phyloP scores from a whole-genome alignment of 768 basidiomycete species.

The Rhodotorula toruloides region DNA sequence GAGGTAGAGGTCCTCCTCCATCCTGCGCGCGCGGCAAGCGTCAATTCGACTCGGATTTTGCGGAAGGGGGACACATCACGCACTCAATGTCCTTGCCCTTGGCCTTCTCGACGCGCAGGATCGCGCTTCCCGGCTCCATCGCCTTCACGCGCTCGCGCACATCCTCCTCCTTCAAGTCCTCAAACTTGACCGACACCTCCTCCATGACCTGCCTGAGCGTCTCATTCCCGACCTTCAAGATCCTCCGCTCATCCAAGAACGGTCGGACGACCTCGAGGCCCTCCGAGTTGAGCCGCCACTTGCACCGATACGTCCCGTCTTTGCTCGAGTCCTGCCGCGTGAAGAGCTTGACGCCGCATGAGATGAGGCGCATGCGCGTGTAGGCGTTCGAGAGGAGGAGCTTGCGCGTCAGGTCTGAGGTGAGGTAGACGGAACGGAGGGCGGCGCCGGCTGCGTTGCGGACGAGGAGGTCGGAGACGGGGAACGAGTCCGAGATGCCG shows the following conservation, averaged over 20 bases:
- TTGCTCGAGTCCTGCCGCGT: conserved; percentile 71
- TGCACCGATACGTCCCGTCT: conserved; percentile 46
- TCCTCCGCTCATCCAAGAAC: conserved; percentile 61
- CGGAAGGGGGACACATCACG: too few species aligned
- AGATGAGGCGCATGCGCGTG: conserved; percentile 73
- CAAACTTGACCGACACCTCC: conserved; percentile 71
- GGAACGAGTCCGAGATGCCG: conserved; percentile 65
- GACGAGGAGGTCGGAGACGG: conserved; percentile 70
- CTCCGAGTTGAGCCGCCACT: conserved; percentile 65
- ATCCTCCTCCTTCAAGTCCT: conserved; percentile 54
- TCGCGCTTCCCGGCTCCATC: conserved; percentile 64
- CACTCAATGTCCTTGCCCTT: conserved; percentile 56
- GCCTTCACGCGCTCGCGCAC: conserved; percentile 54
- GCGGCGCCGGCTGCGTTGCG: conserved; percentile 71
- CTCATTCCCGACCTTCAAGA: conserved; percentile 58
- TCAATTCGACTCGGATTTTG: background rate
- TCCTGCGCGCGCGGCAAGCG: conserved; percentile 48
- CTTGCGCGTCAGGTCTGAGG: conserved; percentile 75
- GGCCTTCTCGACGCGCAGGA: conserved; percentile 64
- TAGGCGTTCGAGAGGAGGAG: conserved; percentile 77
- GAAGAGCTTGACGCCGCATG: conserved; percentile 91
- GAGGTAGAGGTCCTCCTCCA: conserved; percentile 75
- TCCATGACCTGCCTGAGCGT: conserved; percentile 64
- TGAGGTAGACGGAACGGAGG: conserved; percentile 77
- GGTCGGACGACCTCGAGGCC: conserved; percentile 79